Percentiles rank a stretch among this genome's conserved stretches.
These are phyloP conservation scores for Suillus subluteus DNA, from an alignment of 768 basidiomycete genomes.

Conservation along the genomic window DNA sequence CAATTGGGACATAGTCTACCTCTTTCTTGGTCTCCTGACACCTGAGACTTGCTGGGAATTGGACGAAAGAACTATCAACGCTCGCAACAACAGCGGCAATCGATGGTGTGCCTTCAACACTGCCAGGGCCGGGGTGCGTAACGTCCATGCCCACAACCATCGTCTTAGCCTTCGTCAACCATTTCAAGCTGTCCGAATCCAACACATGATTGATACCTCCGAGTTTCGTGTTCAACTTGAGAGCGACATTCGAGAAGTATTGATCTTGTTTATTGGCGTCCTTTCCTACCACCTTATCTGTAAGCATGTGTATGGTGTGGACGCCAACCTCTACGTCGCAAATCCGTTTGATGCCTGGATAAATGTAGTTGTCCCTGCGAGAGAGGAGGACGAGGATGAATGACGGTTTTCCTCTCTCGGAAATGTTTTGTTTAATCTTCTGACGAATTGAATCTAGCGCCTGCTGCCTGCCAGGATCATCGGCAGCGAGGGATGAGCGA, in stretches of 20 bases:
- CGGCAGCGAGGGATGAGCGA: constrained; percentile 11
- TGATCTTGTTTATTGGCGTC: constrained; percentile 67
- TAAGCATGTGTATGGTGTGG: constrained; percentile 72
- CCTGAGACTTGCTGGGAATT: constrained; percentile 75
- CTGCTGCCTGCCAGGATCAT: constrained; percentile 39
- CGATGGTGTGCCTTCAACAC: constrained; percentile 73
- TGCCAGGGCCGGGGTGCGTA: constrained; percentile 75
- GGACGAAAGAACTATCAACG: constrained; percentile 67
- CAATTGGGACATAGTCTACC: constrained; percentile 14
- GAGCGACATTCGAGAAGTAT: constrained; percentile 80
- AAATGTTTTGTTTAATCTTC: constrained; percentile 38
- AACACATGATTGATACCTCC: constrained; percentile 83
- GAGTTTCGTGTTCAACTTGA: constrained; percentile 84
- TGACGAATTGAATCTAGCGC: constrained; percentile 47
- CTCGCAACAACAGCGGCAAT: constrained; percentile 86
- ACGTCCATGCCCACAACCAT: constrained; percentile 90
- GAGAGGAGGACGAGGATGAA: constrained; percentile 76
- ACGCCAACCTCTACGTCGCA: constrained; percentile 74
- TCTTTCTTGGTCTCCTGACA: constrained; percentile 53
- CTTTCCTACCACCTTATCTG: constrained; percentile 56
- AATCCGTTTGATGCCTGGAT: constrained; percentile 80
- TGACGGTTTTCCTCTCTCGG: constrained; percentile 44
- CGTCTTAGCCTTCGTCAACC: constrained; percentile 69
- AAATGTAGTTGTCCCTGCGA: constrained; percentile 70
- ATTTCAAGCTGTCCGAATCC: constrained; percentile 55